Evolutionary conservation across 768 basidiomycete species (phyloP).

Genomic region (Lentinula raphanica): DNA sequence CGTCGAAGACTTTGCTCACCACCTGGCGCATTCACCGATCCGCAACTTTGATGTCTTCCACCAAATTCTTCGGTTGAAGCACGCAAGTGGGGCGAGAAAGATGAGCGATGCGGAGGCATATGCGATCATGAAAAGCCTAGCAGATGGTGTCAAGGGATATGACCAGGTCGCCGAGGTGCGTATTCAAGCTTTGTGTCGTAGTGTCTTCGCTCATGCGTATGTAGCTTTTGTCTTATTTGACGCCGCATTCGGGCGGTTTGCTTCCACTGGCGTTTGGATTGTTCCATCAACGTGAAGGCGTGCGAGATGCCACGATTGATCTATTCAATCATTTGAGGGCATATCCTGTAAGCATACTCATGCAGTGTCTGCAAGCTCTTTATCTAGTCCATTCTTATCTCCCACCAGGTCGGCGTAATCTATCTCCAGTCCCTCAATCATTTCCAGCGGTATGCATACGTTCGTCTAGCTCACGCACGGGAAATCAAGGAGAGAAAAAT

Average conservation of each 20-base stretch:
- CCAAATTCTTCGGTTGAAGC: constrained; percentile 78
- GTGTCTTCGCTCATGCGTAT: neutral
- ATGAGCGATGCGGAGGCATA: constrained; percentile 71
- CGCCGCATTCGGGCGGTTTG: constrained; percentile 77
- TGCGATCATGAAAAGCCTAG: constrained; percentile 69
- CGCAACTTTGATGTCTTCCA: constrained; percentile 81
- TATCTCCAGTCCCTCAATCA: constrained; percentile 79
- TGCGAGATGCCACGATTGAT: constrained; percentile 78
- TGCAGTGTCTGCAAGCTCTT: neutral
- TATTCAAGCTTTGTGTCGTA: constrained; percentile 1
- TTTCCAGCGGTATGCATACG: constrained; percentile 86
- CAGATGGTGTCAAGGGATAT: constrained; percentile 69
- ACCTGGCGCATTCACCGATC: constrained; percentile 61
- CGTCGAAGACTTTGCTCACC: constrained; percentile 48
- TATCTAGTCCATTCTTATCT: constrained; percentile 3
- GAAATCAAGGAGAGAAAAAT: constrained; percentile 25
- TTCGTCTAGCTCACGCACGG: constrained; percentile 70
- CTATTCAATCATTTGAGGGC: constrained; percentile 75
- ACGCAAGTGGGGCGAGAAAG: constrained; percentile 43
- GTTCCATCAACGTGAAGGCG: constrained; percentile 78
- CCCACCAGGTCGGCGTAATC: constrained; percentile 64
- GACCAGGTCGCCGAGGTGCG: constrained; percentile 86
- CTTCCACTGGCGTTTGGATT: constrained; percentile 83
- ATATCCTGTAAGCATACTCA: constrained; percentile 57
- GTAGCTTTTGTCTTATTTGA: constrained; percentile 76